Percentiles rank a stretch among this genome's conserved stretches.
phyloP scores from a whole-genome alignment of 164 flowering plant genomes.

The Dillenia turbinata region DNA sequence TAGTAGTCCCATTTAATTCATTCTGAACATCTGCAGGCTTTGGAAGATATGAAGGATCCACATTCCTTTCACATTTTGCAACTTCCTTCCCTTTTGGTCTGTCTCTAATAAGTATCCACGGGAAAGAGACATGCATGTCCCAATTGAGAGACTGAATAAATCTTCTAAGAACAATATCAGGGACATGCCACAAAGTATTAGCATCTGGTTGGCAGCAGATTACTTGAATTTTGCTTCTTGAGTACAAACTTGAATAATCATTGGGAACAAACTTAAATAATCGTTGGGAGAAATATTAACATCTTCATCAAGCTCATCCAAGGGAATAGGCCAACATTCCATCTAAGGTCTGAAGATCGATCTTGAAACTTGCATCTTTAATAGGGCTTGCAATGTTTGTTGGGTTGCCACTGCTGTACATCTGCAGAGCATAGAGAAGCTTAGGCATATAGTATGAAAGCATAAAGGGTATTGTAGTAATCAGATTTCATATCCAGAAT shows the following conservation, averaged over 20 bases:
- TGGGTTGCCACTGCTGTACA: slow-evolving; percentile 99
- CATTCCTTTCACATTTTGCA: slow-evolving; percentile 53
- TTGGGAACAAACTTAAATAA: no score
- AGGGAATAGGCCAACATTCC: slow-evolving; percentile 74
- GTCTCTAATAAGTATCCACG: slow-evolving; percentile 81
- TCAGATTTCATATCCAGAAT: no score
- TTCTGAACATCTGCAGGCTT: slow-evolving; percentile 44
- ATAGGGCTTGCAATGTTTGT: slow-evolving; percentile 95
- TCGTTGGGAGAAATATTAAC: no score
- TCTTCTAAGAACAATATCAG: slow-evolving; percentile 60
- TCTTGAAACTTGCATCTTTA: slow-evolving; percentile 79
- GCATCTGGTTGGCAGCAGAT: slow-evolving; percentile 97
- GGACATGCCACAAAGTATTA: slow-evolving; percentile 77
- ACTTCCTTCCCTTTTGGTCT: slow-evolving; percentile 96
- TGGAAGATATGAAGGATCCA: slow-evolving; percentile 50
- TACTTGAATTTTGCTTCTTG: slow-evolving; percentile 73
- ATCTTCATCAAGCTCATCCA: slow-evolving; percentile 36
- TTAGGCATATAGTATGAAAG: no score
- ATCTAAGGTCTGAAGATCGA: slow-evolving; percentile 62
- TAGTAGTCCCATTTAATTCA: slow-evolving; percentile 72
- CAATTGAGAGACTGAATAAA: slow-evolving; percentile 54
- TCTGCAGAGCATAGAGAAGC: slow-evolving; percentile 36
- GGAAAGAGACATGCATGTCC: slow-evolving; percentile 52
- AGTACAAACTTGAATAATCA: slow-evolving; percentile 51
- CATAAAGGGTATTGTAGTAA: no score